Conservation (phyloP, 2,329 filamentous ascomycete species). For the Pseudogymnoascus sp. region DNA sequence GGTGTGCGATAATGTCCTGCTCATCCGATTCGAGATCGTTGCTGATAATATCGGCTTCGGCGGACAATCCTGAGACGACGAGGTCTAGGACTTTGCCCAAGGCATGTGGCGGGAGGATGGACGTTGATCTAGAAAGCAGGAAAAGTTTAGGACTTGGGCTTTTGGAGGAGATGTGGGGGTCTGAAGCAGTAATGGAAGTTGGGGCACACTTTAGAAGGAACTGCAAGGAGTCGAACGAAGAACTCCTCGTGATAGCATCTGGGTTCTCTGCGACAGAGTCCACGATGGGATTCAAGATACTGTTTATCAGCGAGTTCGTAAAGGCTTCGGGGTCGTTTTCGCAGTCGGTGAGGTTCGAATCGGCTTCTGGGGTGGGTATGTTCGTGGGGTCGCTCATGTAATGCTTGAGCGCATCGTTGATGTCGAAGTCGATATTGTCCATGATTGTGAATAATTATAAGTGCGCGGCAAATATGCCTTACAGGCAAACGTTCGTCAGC, state of each 20-base stretch:
- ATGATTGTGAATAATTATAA: slow-evolving; percentile 34
- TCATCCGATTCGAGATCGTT: slow-evolving; percentile 85
- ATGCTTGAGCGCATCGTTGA: slow-evolving; percentile 91
- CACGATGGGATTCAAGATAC: slow-evolving; percentile 81
- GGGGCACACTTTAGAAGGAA: slow-evolving; percentile 90
- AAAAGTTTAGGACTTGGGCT: slow-evolving; percentile 52
- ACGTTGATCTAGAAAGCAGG: slow-evolving; percentile 64
- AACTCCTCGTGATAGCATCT: slow-evolving; percentile 71
- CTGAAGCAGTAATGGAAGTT: slow-evolving; percentile 35
- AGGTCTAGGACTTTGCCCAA: slow-evolving; percentile 91
- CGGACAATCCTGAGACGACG: slow-evolving; percentile 73
- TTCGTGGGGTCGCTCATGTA: slow-evolving; percentile 88
- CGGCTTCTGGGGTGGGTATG: slow-evolving; percentile 79
- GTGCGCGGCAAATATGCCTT: slow-evolving; percentile 4
- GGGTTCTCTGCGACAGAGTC: slow-evolving; percentile 88
- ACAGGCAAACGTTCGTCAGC: not conserved
- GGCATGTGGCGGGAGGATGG: slow-evolving; percentile 68
- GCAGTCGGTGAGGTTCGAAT: slow-evolving; percentile 75
- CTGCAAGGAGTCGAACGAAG: slow-evolving; percentile 84
- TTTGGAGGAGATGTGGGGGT: slow-evolving; percentile 23
- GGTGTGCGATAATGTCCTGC: slow-evolving; percentile 74
- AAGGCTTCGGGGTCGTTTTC: slow-evolving; percentile 84
- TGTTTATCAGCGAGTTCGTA: slow-evolving; percentile 70
- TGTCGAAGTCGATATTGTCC: slow-evolving; percentile 80
- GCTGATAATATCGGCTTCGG: slow-evolving; percentile 77